Conservation (phyloP, 2,329 filamentous ascomycete species). For the Scytalidium lignicola region DNA sequence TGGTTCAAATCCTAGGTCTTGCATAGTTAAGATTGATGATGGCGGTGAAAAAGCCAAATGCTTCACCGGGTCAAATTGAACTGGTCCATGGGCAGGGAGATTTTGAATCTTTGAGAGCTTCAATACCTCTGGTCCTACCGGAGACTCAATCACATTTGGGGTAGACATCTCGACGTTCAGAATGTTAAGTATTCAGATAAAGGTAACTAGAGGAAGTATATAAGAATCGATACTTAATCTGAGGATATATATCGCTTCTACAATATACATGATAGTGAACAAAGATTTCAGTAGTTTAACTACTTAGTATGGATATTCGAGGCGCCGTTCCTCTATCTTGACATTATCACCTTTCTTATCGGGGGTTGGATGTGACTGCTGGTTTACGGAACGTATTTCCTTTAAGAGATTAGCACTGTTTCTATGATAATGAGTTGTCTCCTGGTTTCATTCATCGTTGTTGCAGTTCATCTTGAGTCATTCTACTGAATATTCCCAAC, state of each 20-base stretch:
- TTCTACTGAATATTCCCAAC: background rate
- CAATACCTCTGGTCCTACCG: background rate
- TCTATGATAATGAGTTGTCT: background rate
- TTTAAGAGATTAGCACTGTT: no score
- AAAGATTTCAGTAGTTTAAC: no score
- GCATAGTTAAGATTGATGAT: conserved; percentile 47
- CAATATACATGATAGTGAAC: no score
- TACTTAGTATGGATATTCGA: no score
- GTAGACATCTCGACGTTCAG: background rate
- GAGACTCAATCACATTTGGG: background rate
- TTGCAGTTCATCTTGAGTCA: background rate
- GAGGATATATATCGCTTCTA: no score
- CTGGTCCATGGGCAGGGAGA: background rate
- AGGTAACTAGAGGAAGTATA: no score
- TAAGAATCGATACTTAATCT: no score
- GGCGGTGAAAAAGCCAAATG: conserved; percentile 48
- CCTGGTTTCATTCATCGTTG: background rate
- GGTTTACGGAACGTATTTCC: no score
- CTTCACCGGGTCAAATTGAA: conserved; percentile 42
- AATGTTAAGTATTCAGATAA: background rate
- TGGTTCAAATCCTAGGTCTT: conserved; percentile 47
- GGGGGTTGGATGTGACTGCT: no score
- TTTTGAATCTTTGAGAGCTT: background rate
- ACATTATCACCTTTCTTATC: no score
- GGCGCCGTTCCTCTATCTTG: no score